These are phyloP conservation scores for Neofusicoccum kwambonambiense DNA, from an alignment of 2,329 filamentous ascomycete species.

Conservation along the genomic window DNA sequence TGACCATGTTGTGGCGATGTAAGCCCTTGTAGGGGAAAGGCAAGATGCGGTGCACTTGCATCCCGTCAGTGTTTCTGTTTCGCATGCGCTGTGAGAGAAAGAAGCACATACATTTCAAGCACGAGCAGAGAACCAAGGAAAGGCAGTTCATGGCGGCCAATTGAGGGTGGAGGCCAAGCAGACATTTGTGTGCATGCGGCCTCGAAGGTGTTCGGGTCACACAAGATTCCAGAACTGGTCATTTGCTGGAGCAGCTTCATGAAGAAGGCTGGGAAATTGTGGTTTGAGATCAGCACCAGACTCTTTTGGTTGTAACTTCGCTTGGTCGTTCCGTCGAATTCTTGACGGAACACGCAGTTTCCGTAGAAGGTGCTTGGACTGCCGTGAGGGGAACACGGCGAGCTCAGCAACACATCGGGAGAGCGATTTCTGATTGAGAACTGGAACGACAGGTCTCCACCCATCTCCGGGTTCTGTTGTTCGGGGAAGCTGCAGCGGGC, in stretches of 20 bases:
- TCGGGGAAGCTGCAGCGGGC: constrained; percentile 38
- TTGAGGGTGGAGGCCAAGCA: constrained; percentile 34
- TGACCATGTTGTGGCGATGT: constrained; percentile 24
- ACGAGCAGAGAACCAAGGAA: constrained; percentile 39
- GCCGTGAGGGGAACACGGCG: constrained; percentile 39
- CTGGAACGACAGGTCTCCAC: constrained; percentile 40
- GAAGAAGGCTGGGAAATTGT: constrained; percentile 41
- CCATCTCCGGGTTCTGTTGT: constrained; percentile 41
- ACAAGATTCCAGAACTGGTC: constrained; percentile 37
- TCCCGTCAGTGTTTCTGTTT: not conserved
- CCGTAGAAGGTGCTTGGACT: constrained; percentile 37
- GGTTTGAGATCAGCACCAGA: constrained; percentile 41
- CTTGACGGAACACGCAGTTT: constrained; percentile 42
- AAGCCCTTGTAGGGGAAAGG: constrained; percentile 41
- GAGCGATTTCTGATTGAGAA: constrained; percentile 43
- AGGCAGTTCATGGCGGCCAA: constrained; percentile 39
- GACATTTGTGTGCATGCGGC: constrained; percentile 38
- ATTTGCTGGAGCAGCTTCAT: constrained; percentile 35
- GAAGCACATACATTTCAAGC: constrained; percentile 33
- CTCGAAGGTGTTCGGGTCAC: constrained; percentile 39
- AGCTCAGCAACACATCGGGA: constrained; percentile 56
- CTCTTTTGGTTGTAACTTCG: constrained; percentile 43
- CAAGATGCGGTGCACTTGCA: constrained; percentile 35
- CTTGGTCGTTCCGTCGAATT: constrained; percentile 42
- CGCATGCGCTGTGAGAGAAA: not conserved